Base-by-base conservation (phyloP, 805 yeast species). In the Candida stauntonica region DNA sequence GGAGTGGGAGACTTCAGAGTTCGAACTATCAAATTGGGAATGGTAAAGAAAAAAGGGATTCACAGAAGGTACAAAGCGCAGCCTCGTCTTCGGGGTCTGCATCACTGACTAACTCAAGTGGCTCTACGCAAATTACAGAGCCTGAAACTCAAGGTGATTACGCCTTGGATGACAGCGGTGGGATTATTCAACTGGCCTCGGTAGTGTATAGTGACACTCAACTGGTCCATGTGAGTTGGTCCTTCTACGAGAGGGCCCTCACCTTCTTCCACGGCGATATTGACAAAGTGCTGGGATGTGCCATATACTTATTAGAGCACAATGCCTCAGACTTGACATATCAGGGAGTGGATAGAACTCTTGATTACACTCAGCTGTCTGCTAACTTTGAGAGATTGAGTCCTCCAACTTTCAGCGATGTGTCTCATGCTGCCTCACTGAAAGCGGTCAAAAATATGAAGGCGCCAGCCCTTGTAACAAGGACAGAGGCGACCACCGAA, bases 251-350 rank as follows among this genome's bases (percentile, higher is more conserved):
- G 16, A 50, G 58, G 12, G 66, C 69, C 11, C 34, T 76, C 5
- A 53, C 42, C 13, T 72, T 68, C 47, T 74, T 65, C 48, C 44
- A 62, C n/a, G 79, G 78, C 3, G 65, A 74, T 39, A 44, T 67
- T 2, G 46, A 47, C 15, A 62, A 55, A 34, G 72, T 72, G 0
- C 38, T 72, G 7, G 48, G 56, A 2, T 41, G 66, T 11, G 68
- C 72, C 7, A 41, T 58, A 1, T 42, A 59, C 16, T 48, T 66
- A 7, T 41, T 61, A 16, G 69, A 69, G 35, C 42, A 58, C 3
- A 45, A 52, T 21, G 60, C 58, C 11, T 52, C 50, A 1, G 37
- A 39, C 9, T 39, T 54, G 18, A 66, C 73, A 2, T 59, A 45
- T 43, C 51, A 31, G 19, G 21, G 23, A 26, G 17, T 32, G 11